These are phyloP conservation scores for Colletotrichum tropicale DNA, from an alignment of 2,329 filamentous ascomycete species.

Conservation along the genomic window DNA sequence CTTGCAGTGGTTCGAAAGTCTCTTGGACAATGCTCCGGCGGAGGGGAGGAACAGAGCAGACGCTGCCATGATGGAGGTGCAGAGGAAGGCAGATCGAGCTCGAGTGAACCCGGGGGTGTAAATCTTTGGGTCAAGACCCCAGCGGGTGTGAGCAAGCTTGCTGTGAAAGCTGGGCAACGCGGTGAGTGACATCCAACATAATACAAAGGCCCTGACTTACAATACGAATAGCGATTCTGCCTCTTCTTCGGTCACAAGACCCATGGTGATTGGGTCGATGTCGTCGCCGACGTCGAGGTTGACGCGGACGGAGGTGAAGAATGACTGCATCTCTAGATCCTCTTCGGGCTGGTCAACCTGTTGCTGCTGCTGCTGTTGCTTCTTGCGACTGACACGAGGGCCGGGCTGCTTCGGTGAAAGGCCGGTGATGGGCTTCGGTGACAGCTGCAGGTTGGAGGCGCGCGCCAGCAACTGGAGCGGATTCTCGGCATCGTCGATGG, in stretches of 20 bases:
- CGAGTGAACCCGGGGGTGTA: constrained; percentile 71
- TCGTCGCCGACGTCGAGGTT: constrained; percentile 67
- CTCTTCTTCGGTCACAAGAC: constrained; percentile 70
- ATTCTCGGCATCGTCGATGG: constrained; percentile 76
- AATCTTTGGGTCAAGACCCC: constrained; percentile 72
- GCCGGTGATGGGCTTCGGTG: constrained; percentile 36
- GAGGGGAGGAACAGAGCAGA: constrained; percentile 71
- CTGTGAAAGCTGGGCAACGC: constrained; percentile 62
- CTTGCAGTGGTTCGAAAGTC: constrained; percentile 68
- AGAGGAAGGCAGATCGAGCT: constrained; percentile 71
- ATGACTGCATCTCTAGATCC: constrained; percentile 60
- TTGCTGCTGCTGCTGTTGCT: constrained; percentile 1
- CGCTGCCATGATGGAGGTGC: constrained; percentile 73
- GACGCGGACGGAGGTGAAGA: constrained; percentile 70
- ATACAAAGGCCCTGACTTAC: constrained; percentile 44
- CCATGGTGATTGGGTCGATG: constrained; percentile 72
- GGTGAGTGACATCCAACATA: neutral
- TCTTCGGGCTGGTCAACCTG: constrained; percentile 34
- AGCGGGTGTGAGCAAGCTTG: constrained; percentile 74
- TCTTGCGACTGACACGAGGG: constrained; percentile 17
- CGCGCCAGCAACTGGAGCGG: constrained; percentile 75
- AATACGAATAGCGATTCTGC: constrained; percentile 68
- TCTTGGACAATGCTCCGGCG: constrained; percentile 66
- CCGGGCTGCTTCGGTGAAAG: constrained; percentile 19
- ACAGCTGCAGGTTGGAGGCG: constrained; percentile 71